Conservation (phyloP, 129 eudicot genomes). For the Flaveria ramosissima region DNA sequence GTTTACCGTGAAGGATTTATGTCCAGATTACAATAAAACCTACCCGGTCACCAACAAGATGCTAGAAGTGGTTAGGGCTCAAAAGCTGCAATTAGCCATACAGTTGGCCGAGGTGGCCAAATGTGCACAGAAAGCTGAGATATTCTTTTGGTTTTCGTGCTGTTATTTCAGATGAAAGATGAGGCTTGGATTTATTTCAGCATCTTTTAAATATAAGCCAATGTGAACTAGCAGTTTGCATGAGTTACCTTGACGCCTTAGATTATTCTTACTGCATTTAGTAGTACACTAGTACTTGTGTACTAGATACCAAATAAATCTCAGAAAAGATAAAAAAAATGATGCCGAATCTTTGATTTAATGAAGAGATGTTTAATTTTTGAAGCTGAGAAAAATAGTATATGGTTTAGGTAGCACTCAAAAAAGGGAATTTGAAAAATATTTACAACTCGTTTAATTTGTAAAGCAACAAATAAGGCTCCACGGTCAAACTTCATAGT, state of each 20-base stretch:
- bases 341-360: not conserved
- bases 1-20: conserved; percentile 19
- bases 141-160: not conserved
- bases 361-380: not conserved
- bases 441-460: too few relatives aligned
- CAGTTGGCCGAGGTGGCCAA: conserved; percentile 18
- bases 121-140: conserved; percentile 6
- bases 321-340: not conserved
- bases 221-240: conserved; percentile 23
- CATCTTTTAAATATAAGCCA: conserved; percentile 7
- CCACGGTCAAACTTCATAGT: too few relatives aligned
- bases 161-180: conserved; percentile 2
- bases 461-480: too few relatives aligned
- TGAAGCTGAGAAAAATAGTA: not conserved
- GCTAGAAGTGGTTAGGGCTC: not conserved
- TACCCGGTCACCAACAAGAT: conserved; percentile 24
- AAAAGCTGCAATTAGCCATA: conserved; percentile 13
- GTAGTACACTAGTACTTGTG: not conserved
- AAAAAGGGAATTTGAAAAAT: too few relatives aligned
- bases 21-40: conserved; percentile 9
- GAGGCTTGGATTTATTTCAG: conserved; percentile 3
- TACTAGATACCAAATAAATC: not conserved
- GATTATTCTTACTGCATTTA: conserved; percentile 11
- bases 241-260: conserved; percentile 19
- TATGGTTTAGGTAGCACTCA: not conserved